These are phyloP conservation scores for Strobilomyces confusus DNA, from an alignment of 768 basidiomycete genomes.

Conservation along the genomic window DNA sequence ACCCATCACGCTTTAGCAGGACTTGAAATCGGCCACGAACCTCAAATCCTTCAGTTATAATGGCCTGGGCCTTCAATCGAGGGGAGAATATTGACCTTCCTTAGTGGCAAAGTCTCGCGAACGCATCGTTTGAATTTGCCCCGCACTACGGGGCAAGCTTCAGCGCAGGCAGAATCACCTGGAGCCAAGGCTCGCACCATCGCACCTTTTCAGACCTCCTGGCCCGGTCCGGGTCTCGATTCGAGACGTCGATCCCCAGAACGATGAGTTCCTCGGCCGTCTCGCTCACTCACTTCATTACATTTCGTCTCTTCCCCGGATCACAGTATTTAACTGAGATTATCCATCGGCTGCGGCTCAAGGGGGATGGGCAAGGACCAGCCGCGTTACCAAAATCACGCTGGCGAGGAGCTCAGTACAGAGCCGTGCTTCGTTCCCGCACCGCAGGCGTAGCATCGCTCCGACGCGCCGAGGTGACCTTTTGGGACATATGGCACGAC, in stretches of 20 bases:
- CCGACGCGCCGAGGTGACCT: slow-evolving; percentile 4
- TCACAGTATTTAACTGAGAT: slow-evolving; percentile 15
- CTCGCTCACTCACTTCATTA: slow-evolving; percentile 15
- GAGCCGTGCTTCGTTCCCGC: slow-evolving; percentile 1
- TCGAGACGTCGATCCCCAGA: slow-evolving; percentile 16
- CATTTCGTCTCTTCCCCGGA: slow-evolving; percentile 17
- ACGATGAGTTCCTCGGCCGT: slow-evolving; percentile 19
- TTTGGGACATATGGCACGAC: slow-evolving; percentile 15
- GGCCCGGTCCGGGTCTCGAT: slow-evolving; percentile 15
- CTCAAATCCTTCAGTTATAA: slow-evolving; percentile 16
- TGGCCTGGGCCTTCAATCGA: background rate
- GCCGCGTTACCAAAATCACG: background rate
- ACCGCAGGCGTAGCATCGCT: slow-evolving; percentile 5
- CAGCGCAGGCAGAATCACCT: no score
- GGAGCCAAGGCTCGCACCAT: slow-evolving; percentile 8
- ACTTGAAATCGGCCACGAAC: slow-evolving; percentile 10
- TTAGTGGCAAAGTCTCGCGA: slow-evolving; percentile 11
- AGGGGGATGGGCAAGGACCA: no score
- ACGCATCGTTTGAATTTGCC: slow-evolving; percentile 12
- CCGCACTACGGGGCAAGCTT: background rate
- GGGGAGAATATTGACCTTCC: slow-evolving; percentile 2
- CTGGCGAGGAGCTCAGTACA: slow-evolving; percentile 17
- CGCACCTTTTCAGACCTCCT: slow-evolving; percentile 16
- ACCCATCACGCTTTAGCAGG: background rate
- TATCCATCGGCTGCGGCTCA: background rate